Conservation (phyloP, 306 rosid species). For the Elaeagnus macrophylla region DNA sequence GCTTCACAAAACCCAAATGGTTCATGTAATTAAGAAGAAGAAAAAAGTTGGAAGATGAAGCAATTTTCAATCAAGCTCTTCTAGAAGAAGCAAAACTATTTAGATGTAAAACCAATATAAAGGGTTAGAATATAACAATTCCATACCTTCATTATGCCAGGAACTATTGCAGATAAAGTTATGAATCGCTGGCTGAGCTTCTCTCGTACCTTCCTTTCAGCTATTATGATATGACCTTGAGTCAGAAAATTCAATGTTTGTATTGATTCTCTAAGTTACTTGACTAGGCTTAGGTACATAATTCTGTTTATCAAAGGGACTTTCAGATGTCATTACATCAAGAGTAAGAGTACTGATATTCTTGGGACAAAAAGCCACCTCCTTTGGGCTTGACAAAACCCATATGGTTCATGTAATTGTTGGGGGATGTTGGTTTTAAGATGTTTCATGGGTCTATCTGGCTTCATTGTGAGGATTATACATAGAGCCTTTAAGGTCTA, state of each 20-base stretch:
- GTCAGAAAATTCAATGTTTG: slow-evolving; percentile 45
- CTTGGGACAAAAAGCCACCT: slow-evolving; percentile 36
- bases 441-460: slow-evolving; percentile 46
- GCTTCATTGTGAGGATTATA: slow-evolving; percentile 23
- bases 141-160: slow-evolving; percentile 55
- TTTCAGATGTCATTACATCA: slow-evolving; percentile 40
- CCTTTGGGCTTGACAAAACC: slow-evolving; percentile 53
- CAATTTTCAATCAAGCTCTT: background rate
- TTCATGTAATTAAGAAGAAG: slow-evolving; percentile 38
- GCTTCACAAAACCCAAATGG: slow-evolving; percentile 46
- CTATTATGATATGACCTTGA: slow-evolving; percentile 66
- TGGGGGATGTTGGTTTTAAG: slow-evolving; percentile 29
- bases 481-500: slow-evolving; percentile 27
- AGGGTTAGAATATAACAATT: no score
- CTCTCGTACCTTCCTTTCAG: slow-evolving; percentile 45
- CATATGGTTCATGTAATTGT: slow-evolving; percentile 39
- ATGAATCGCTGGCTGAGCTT: slow-evolving; percentile 39
- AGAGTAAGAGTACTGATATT: slow-evolving; percentile 25
- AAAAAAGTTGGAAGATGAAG: slow-evolving; percentile 35
- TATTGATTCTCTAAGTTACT: slow-evolving; percentile 29
- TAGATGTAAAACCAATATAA: no score
- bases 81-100: no score
- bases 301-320: slow-evolving; percentile 33
- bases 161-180: slow-evolving; percentile 43
- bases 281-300: slow-evolving; percentile 30